These are phyloP conservation scores for Taphrina flavorubra DNA, from an alignment of 1,139 yeast genomes.

Conservation along the genomic window DNA sequence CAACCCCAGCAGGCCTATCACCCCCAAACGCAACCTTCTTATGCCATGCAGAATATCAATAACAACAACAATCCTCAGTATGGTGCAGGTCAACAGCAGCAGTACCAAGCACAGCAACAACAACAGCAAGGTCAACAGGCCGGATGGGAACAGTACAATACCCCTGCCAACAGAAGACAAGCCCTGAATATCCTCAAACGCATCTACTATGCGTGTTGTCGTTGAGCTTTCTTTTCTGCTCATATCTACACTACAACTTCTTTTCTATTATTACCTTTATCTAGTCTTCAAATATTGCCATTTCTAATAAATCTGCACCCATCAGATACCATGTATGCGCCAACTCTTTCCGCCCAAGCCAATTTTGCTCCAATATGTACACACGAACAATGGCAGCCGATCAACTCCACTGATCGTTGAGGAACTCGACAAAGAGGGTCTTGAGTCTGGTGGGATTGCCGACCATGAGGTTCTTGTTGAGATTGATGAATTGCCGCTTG, in stretches of 20 bases:
- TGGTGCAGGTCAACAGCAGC: constrained; percentile 47
- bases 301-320: background rate
- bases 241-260: too few species aligned
- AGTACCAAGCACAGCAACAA: constrained; percentile 46
- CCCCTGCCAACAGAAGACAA: constrained; percentile 29
- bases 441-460: constrained; percentile 68
- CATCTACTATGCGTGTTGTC: constrained; percentile 26
- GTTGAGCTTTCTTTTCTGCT: constrained; percentile 1
- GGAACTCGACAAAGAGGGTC: constrained; percentile 73
- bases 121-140: constrained; percentile 18
- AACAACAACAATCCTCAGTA: constrained; percentile 45
- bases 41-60: constrained; percentile 46
- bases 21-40: constrained; percentile 46
- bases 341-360: background rate
- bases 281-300: background rate
- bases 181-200: constrained; percentile 31
- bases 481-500: constrained; percentile 76
- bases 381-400: background rate
- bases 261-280: background rate
- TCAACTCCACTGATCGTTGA: constrained; percentile 54
- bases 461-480: constrained; percentile 68
- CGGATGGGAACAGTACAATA: constrained; percentile 37
- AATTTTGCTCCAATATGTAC: background rate
- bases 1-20: constrained; percentile 45
- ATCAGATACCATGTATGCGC: too few species aligned